Conservation (phyloP, 2,329 filamentous ascomycete genomes). For the Mycosphaerella arachidis region DNA sequence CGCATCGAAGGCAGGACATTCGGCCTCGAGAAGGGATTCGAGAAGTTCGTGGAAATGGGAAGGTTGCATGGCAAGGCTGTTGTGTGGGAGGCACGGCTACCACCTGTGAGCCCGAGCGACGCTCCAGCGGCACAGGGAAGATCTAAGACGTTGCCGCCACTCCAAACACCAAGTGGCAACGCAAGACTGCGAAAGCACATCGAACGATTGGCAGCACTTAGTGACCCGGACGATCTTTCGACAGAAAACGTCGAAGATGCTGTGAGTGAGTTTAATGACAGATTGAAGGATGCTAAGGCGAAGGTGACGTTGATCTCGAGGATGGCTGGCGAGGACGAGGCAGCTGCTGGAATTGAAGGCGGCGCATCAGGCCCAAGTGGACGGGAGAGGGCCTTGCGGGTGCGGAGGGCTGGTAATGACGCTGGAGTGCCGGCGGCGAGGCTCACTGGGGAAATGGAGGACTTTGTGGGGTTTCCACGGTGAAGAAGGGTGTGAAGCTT, state of each 20-base stretch:
- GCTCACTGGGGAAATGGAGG: slow-evolving; percentile 36
- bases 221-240: slow-evolving; percentile 71
- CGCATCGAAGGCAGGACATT: slow-evolving; percentile 84
- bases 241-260: slow-evolving; percentile 82
- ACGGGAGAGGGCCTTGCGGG: slow-evolving; percentile 16
- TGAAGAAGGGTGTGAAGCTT: background rate
- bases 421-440: slow-evolving; percentile 14
- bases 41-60: slow-evolving; percentile 82
- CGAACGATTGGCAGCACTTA: slow-evolving; percentile 66
- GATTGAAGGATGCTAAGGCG: slow-evolving; percentile 73
- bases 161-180: slow-evolving; percentile 39
- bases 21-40: slow-evolving; percentile 86
- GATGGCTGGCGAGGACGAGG: slow-evolving; percentile 49
- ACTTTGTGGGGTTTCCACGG: slow-evolving; percentile 31
- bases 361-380: background rate
- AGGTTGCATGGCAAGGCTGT: slow-evolving; percentile 70
- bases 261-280: slow-evolving; percentile 86
- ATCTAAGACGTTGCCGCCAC: background rate
- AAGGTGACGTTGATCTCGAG: slow-evolving; percentile 83
- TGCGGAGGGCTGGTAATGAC: slow-evolving; percentile 15
- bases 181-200: slow-evolving; percentile 73
- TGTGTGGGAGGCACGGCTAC: slow-evolving; percentile 76
- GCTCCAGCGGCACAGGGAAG: background rate
- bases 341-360: background rate
- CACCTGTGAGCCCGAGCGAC: slow-evolving; percentile 17